Conservation (phyloP, 495 filamentous ascomycete species). For the Trypethelium eluteriae region DNA sequence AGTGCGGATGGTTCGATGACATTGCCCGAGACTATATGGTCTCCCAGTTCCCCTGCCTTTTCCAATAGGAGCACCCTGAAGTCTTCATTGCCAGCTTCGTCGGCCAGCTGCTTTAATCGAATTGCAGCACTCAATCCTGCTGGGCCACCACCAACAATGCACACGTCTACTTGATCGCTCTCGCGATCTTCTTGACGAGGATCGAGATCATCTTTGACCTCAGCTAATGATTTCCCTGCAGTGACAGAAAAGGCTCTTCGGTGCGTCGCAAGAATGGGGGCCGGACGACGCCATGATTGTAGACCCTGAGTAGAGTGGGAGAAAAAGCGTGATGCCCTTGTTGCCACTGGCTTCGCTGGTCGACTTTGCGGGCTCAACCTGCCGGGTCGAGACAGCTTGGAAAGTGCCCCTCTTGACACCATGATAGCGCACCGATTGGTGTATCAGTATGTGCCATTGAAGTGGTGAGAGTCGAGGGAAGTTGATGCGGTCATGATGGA, state of each 20-base stretch:
- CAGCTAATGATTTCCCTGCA: constrained; percentile 38
- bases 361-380: background rate
- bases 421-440: background rate
- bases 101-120: constrained; percentile 89
- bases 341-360: background rate
- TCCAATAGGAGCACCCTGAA: constrained; percentile 89
- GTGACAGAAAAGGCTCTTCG: constrained; percentile 16
- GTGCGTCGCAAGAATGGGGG: constrained; percentile 17
- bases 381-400: background rate
- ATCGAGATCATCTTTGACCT: constrained; percentile 61
- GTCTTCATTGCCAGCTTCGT: constrained; percentile 90
- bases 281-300: constrained; percentile 5
- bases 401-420: background rate
- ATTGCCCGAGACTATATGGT: constrained; percentile 91
- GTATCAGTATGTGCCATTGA: background rate
- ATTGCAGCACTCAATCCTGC: constrained; percentile 91
- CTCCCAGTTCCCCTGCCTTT: constrained; percentile 91
- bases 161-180: constrained; percentile 89
- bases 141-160: constrained; percentile 91
- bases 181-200: constrained; percentile 70
- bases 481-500: constrained; percentile 5
- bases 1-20: constrained; percentile 87
- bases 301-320: background rate
- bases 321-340: background rate
- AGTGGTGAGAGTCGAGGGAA: background rate